Percentiles rank a stretch among this genome's conserved stretches.
These are phyloP conservation scores for Coniochaeta sp. DNA, from an alignment of 2,329 filamentous ascomycete species.

Conservation along the genomic window DNA sequence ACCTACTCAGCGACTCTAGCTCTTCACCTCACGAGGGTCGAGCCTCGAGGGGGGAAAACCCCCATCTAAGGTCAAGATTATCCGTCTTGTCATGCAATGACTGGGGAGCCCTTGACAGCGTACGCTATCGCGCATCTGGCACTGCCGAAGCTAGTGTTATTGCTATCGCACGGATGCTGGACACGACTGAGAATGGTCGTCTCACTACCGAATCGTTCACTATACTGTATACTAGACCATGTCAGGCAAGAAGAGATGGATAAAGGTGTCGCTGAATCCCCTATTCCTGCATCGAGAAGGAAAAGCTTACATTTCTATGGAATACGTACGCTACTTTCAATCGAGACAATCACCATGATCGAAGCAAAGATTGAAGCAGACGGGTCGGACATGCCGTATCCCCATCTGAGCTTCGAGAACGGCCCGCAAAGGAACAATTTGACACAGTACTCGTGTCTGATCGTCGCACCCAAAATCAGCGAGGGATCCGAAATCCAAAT, in stretches of 20 bases:
- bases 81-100: neutral
- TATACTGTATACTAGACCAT: neutral
- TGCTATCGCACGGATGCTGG: neutral
- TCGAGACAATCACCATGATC: neutral
- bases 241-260: neutral
- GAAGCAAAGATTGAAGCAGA: neutral
- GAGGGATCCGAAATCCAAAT: neutral
- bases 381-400: neutral
- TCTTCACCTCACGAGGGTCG: no score
- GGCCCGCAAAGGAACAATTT: conserved; percentile 1
- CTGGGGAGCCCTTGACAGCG: neutral
- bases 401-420: neutral
- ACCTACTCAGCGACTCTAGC: no score
- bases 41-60: neutral
- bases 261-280: neutral
- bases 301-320: no score
- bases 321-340: neutral
- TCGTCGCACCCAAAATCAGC: conserved; percentile 9
- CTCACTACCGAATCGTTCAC: neutral
- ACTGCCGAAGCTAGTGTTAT: neutral
- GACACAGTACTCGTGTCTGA: conserved; percentile 11
- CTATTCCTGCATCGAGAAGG: neutral
- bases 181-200: neutral
- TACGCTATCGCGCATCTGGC: neutral
- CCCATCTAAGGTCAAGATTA: neutral